Conservation (phyloP, 352 stramenopile species). For the Pythium sukuiense region DNA sequence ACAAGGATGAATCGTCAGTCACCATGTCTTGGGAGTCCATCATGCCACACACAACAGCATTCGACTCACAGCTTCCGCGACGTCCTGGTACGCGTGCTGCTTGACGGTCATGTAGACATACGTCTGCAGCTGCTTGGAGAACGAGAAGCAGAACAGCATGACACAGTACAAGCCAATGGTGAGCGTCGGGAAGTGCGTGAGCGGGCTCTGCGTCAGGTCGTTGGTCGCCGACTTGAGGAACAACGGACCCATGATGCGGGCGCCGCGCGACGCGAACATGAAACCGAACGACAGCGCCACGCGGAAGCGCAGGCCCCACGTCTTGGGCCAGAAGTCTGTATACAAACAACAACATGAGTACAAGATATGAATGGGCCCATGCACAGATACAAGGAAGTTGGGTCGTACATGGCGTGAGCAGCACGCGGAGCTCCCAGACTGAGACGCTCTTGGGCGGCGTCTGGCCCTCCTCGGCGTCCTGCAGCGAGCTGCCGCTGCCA, state of each 20-base stretch:
- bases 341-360: not conserved
- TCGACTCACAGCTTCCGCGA: slow-evolving; percentile 75
- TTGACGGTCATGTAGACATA: slow-evolving; percentile 94
- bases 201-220: slow-evolving; percentile 37
- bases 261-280: slow-evolving; percentile 68
- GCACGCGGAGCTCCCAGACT: slow-evolving; percentile 60
- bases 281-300: slow-evolving; percentile 62
- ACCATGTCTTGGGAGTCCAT: too few relatives aligned
- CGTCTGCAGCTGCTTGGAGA: slow-evolving; percentile 93
- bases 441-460: slow-evolving; percentile 29
- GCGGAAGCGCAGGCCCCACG: slow-evolving; percentile 65
- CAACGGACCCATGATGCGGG: slow-evolving; percentile 65
- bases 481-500: slow-evolving; percentile 25
- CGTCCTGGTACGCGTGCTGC: slow-evolving; percentile 96
- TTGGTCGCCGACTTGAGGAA: slow-evolving; percentile 75
- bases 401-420: slow-evolving; percentile 67
- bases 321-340: slow-evolving; percentile 74
- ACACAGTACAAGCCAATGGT: slow-evolving; percentile 67
- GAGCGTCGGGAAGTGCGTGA: slow-evolving; percentile 42
- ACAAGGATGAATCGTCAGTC: not conserved
- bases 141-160: slow-evolving; percentile 64
- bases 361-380: not conserved
- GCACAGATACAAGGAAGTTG: not conserved
- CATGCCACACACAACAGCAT: not conserved
- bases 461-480: slow-evolving; percentile 19